A percentile compares a stretch with the other conserved stretches of the same genome.
Conservation (phyloP, 2,329 filamentous ascomycete species). For the Claviceps arundinis region DNA sequence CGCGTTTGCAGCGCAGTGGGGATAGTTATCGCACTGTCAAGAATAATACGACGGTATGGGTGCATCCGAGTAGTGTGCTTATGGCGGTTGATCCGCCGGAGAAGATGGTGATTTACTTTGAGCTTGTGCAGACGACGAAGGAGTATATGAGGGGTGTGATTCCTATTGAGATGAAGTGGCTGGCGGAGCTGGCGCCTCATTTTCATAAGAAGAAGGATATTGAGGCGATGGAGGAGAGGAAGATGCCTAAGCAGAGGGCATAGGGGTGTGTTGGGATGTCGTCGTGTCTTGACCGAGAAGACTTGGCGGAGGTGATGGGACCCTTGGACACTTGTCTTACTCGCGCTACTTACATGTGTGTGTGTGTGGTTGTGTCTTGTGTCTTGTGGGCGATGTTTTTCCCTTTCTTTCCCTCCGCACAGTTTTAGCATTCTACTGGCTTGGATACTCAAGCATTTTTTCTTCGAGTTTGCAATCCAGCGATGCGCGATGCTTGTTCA, state of each 20-base stretch:
- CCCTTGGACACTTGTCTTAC: too few relatives aligned
- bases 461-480: too few relatives aligned
- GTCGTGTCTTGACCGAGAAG: not conserved
- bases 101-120: constrained; percentile 79
- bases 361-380: too few relatives aligned
- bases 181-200: constrained; percentile 83
- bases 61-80: constrained; percentile 80
- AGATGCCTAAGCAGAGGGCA: constrained; percentile 26
- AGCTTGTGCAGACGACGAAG: constrained; percentile 69
- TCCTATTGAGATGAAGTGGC: constrained; percentile 72
- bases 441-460: too few relatives aligned
- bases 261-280: not conserved
- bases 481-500: too few relatives aligned
- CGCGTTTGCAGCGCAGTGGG: constrained; percentile 67
- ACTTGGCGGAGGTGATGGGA: too few relatives aligned
- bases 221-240: constrained; percentile 69
- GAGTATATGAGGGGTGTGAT: constrained; percentile 87
- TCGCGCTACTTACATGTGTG: too few relatives aligned
- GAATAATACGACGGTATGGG: constrained; percentile 73
- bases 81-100: constrained; percentile 62
- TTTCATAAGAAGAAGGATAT: constrained; percentile 88
- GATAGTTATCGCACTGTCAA: constrained; percentile 87
- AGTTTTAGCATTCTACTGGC: too few relatives aligned
- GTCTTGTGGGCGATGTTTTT: too few relatives aligned
- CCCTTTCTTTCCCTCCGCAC: too few relatives aligned